A percentile compares a stretch with the other conserved stretches of the same genome.
These are phyloP conservation scores for Sugiyamaella neomexicana DNA, from an alignment of 1,139 yeast species.

Conservation along the genomic window DNA sequence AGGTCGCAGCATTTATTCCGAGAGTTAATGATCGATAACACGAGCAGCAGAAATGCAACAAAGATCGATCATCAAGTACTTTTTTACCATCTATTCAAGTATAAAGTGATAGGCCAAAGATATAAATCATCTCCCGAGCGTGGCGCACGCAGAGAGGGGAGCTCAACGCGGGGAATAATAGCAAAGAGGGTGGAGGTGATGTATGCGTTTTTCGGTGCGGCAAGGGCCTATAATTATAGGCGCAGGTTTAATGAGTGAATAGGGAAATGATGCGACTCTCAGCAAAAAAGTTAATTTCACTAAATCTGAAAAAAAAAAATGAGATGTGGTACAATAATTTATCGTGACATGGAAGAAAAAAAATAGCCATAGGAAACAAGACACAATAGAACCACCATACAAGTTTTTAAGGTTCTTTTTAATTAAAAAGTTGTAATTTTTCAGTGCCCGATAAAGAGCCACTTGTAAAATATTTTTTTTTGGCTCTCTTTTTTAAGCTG, in stretches of 20 bases:
- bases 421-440: not conserved
- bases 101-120: no score
- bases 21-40: no score
- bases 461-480: not conserved
- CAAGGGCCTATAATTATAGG: slow-evolving; percentile 1
- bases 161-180: not conserved
- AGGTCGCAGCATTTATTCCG: no score
- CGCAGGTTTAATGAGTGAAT: slow-evolving; percentile 3
- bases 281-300: slow-evolving; percentile 14
- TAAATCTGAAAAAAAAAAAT: slow-evolving; percentile 13
- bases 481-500: not conserved
- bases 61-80: no score
- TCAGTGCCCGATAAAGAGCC: no score
- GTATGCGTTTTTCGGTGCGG: slow-evolving; percentile 4
- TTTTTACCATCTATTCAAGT: no score
- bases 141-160: not conserved
- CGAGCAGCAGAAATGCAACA: no score
- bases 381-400: not conserved
- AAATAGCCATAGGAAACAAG: not conserved
- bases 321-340: slow-evolving; percentile 2
- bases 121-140: no score
- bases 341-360: slow-evolving; percentile 1
- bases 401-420: slow-evolving; percentile 2
- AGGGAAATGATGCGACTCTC: slow-evolving; percentile 15
- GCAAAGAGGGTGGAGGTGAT: not conserved